phyloP scores from a whole-genome alignment of 768 basidiomycete genomes.

The Tulasnella sp. region DNA sequence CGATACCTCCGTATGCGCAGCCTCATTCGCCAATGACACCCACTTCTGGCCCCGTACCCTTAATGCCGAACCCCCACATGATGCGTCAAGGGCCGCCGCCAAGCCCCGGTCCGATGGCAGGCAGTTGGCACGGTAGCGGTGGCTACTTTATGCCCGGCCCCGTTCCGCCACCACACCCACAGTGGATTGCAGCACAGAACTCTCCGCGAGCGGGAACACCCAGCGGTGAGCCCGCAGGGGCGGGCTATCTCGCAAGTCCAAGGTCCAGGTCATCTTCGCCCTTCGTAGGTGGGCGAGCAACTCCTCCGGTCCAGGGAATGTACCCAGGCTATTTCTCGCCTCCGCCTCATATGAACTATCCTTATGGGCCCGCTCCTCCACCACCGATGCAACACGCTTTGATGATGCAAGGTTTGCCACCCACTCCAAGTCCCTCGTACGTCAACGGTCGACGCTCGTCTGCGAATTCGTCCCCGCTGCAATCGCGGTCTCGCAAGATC shows the following conservation, averaged over 20 bases:
- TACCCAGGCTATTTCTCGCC: not conserved
- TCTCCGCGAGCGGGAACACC: not conserved
- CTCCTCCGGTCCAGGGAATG: not conserved
- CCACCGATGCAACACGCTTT: not conserved
- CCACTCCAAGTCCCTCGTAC: not conserved
- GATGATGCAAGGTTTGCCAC: not conserved
- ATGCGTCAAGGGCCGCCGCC: constrained; percentile 9
- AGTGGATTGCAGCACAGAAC: not conserved
- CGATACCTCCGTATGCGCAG: not conserved
- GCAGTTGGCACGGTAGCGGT: not conserved
- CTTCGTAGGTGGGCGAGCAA: constrained; percentile 4
- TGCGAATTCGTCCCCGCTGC: not conserved
- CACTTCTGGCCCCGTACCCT: not conserved
- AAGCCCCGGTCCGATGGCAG: constrained; percentile 16
- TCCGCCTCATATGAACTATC: not conserved
- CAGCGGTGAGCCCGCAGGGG: not conserved
- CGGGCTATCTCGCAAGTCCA: not conserved
- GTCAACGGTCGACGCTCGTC: not conserved
- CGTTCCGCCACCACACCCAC: not conserved
- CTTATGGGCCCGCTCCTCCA: not conserved
- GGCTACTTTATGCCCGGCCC: not conserved
- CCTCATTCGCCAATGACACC: constrained; percentile 12
- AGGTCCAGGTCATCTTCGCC: not conserved
- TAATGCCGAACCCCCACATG: constrained; percentile 17
- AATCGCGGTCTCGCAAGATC: not conserved